Evolutionary conservation across 257 asterid species (phyloP).

Genomic region (Dorcoceras hygrometricum): DNA sequence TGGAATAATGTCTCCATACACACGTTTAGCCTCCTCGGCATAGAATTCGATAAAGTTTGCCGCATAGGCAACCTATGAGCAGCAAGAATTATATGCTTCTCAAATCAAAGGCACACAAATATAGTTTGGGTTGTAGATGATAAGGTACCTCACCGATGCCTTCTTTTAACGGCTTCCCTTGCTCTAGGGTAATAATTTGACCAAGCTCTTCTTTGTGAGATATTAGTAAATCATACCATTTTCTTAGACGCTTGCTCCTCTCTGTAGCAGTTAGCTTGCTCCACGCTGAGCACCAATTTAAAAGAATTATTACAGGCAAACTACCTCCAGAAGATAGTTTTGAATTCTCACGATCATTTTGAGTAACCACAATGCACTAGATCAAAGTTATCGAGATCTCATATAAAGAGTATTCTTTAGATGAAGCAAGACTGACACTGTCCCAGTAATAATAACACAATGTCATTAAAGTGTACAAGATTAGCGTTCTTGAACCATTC

Average conservation of each 20-base stretch:
- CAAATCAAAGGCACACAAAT: constrained; percentile 12
- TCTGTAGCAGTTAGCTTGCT: constrained; percentile 90
- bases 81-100: constrained; percentile 21
- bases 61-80: constrained; percentile 74
- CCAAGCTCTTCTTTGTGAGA: constrained; percentile 90
- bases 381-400: background rate
- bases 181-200: constrained; percentile 92
- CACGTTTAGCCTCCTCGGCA: constrained; percentile 96
- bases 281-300: constrained; percentile 71
- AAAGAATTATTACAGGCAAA: constrained; percentile 9
- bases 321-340: background rate
- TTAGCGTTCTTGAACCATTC: background rate
- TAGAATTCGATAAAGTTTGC: constrained; percentile 86
- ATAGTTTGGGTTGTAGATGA: constrained; percentile 19
- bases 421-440: background rate
- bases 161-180: constrained; percentile 96
- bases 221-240: constrained; percentile 83
- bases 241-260: constrained; percentile 79
- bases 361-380: constrained; percentile 4
- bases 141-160: constrained; percentile 85
- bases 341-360: background rate
- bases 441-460: background rate
- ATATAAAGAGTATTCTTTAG: background rate
- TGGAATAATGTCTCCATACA: constrained; percentile 94
- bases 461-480: background rate